phyloP scores from a whole-genome alignment of 129 eudicot species.

The Artemisia annua region DNA sequence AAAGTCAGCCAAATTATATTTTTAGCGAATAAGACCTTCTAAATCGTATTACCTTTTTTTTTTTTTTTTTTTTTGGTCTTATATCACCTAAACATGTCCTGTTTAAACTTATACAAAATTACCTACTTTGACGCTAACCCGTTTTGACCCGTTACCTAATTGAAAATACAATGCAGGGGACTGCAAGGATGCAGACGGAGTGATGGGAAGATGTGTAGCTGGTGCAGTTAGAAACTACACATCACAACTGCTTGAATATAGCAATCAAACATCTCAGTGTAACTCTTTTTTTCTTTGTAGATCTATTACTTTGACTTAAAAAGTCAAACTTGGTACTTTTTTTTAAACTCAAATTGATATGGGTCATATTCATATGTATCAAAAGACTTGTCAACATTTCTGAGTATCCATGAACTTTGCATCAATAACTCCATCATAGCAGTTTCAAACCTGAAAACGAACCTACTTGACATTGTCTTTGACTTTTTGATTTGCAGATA shows the following conservation, averaged over 20 bases:
- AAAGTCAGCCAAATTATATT: background rate
- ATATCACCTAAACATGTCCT: too few species aligned
- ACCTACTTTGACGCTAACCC: background rate
- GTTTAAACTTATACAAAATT: background rate
- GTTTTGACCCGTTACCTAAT: background rate
- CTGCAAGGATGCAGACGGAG: slow-evolving; percentile 85
- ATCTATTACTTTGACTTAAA: background rate
- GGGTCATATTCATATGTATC: slow-evolving; percentile 11
- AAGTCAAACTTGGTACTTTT: background rate
- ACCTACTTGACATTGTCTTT: background rate
- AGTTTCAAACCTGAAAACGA: background rate
- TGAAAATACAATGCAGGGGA: slow-evolving; percentile 53
- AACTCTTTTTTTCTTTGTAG: slow-evolving; percentile 12
- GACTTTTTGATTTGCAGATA: slow-evolving; percentile 48
- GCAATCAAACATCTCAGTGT: slow-evolving; percentile 58
- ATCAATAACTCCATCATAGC: background rate
- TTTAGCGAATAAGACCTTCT: background rate
- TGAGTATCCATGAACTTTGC: background rate
- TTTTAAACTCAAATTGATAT: background rate
- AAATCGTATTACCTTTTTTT: background rate
- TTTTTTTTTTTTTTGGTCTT: too few species aligned
- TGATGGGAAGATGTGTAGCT: slow-evolving; percentile 72
- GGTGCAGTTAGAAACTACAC: slow-evolving; percentile 93
- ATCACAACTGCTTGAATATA: slow-evolving; percentile 66
- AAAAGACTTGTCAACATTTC: background rate